A percentile compares a stretch with the other conserved stretches of the same genome.
phyloP scores from a whole-genome alignment of 371 early-diverging fungal genomes.

The Mortierella sp. region DNA sequence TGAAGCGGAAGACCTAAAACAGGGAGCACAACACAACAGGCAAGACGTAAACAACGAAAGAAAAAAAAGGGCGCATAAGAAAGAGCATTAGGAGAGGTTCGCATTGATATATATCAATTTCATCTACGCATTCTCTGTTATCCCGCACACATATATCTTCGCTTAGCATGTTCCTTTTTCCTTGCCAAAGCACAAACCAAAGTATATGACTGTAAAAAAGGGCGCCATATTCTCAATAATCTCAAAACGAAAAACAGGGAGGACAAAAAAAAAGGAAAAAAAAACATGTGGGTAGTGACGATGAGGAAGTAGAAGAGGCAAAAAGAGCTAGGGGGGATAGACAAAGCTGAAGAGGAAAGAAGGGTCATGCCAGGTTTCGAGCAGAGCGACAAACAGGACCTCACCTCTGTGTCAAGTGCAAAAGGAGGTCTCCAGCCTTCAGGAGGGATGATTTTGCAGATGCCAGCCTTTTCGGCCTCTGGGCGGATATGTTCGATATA shows the following conservation, averaged over 20 bases:
- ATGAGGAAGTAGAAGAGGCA: too few relatives aligned
- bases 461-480: conserved; percentile 86
- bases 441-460: conserved; percentile 95
- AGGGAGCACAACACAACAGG: neutral
- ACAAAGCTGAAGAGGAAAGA: neutral
- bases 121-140: too few relatives aligned
- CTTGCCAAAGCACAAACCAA: too few relatives aligned
- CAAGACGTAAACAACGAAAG: neutral
- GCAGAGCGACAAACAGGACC: neutral
- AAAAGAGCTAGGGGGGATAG: neutral
- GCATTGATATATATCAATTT: too few relatives aligned
- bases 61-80: neutral
- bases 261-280: neutral
- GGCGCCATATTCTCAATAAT: too few relatives aligned
- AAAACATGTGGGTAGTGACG: too few relatives aligned
- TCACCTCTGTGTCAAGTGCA: conserved; percentile 87
- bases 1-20: conserved; percentile 86
- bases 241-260: neutral
- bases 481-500: conserved; percentile 87
- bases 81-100: too few relatives aligned
- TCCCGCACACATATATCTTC: too few relatives aligned
- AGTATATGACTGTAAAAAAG: too few relatives aligned
- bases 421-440: conserved; percentile 85
- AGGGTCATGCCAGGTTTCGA: too few relatives aligned
- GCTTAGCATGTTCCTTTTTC: too few relatives aligned